Evolutionary conservation across 2,329 filamentous ascomycete species (phyloP), one percentile per base, ranked within the genome.

Genomic region (Penicillium paneum): DNA sequence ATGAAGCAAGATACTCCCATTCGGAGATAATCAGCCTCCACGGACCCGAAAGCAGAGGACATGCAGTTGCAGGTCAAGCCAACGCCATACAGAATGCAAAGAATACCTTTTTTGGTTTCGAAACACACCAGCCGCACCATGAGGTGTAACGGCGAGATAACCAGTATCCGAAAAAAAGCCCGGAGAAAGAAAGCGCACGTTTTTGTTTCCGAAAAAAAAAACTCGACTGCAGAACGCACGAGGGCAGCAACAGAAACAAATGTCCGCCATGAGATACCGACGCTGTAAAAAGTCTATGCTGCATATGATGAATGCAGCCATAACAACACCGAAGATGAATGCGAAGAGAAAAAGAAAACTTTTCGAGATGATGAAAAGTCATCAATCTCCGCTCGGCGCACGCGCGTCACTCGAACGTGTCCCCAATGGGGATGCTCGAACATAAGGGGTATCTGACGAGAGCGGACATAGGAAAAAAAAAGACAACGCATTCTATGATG

Each of bases 401-500:
- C 46, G 63, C 63, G 66, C 66, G 65, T 70, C 69, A 64, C 66
- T 69, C 70, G 72, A 72, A 67, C 68, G 63, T 69, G 60, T 69
- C 70, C 68, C 52, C 32, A 26, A 59, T 62, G 63, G 60, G 66
- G 62, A 73, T 69, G 70, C 67, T 72, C 71, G 72, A 77, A 70
- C 68, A 76, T 67, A 66, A 70, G 65, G 74, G 75, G 75, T 78
- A 78, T 78, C 75, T 76, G 74, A 71, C 67, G 67, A 69, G 75
- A 76, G 69, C 72, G 71, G 72, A 73, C 67, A 67, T 62, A 71
- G 67, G 66, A 70, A 71, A 73, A 72, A 72, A 72, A 67, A 69
- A 73, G 68, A 71, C 74, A 79, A 78, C 76, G 77, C 77, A 77
- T 73, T 79, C 77, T 79, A 79, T 79, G 72, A 75, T 76, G 71